A percentile compares a stretch with the other conserved stretches of the same genome.
phyloP scores from a whole-genome alignment of 73 alveolate genomes.

The Halteria grandinella region DNA sequence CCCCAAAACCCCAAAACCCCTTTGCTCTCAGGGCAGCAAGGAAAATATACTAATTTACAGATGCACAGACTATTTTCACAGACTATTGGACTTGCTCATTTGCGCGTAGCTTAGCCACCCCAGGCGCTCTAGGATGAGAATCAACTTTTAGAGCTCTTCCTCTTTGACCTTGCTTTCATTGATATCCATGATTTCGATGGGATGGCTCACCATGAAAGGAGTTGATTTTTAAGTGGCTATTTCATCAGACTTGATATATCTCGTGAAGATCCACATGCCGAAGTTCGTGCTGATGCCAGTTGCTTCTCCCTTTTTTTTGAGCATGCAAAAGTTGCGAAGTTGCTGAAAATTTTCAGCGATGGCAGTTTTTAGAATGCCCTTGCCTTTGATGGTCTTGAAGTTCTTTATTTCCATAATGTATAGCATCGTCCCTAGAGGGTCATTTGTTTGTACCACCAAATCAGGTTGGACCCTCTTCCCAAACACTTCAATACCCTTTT shows the following conservation, averaged over 20 bases:
- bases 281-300: constrained; percentile 49
- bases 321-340: constrained; percentile 28
- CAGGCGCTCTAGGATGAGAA: constrained; percentile 5
- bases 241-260: constrained; percentile 25
- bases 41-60: too few relatives aligned
- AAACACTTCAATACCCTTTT: constrained; percentile 48
- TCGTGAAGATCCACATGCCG: constrained; percentile 54
- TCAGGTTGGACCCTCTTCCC: constrained; percentile 39
- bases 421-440: constrained; percentile 1
- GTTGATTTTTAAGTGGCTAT: neutral
- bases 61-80: too few relatives aligned
- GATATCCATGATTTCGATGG: constrained; percentile 49
- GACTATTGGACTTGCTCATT: too few relatives aligned
- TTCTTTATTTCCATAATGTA: constrained; percentile 51
- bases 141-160: constrained; percentile 37
- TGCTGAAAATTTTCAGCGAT: constrained; percentile 47
- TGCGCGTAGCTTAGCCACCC: too few relatives aligned
- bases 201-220: constrained; percentile 44
- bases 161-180: constrained; percentile 15
- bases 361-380: constrained; percentile 48
- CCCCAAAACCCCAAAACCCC: too few relatives aligned
- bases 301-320: constrained; percentile 17
- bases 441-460: constrained; percentile 24
- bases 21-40: too few relatives aligned
- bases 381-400: constrained; percentile 40